Evolutionary conservation across 2,329 filamentous ascomycete species (phyloP), one percentile per base, ranked within the genome.

Genomic region (Aureobasidium lini): DNA sequence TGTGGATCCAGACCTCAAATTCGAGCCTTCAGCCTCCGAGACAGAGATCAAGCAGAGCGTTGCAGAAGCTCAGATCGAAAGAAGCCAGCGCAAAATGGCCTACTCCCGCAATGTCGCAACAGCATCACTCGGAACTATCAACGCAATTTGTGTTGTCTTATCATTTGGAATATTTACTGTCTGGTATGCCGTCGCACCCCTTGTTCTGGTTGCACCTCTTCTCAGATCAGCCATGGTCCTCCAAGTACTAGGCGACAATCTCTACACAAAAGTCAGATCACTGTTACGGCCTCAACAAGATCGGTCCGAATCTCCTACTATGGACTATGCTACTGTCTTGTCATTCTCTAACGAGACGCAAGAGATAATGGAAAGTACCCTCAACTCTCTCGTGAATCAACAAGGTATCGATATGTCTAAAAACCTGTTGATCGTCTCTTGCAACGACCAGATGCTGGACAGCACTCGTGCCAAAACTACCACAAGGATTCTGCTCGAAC

Each of bases 321-420:
- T 60, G 49, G 40, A 53, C 32, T 53, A 79, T 69, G 76, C 79
- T 2, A 63, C 78, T 32, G 65, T 79, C 34, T 68, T 80, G 4
- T 77, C 77, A 1, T 80, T 78, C 66, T 80, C 80, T 66, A 80
- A 79, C 63, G 77, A 80, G 63, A 78, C 75, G 0, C 65, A 68
- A 6, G 69, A 77, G 4, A 77, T 80, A 61, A 66, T 78, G 28
- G 71, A 67, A 3, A 70, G 72, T 2, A 79, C 77, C 0, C 71
- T 80, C 0, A 75, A 79, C 60, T 80, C 77, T 2, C 66, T 80
- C 4, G 70, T 78, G 5, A 68, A 70, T 0, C 77, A 80, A 62
- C 71, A 73, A 60, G 70, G 73, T 3, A 74, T 80, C 18, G 71
- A 72, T 0, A 61, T 71, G 2, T 75, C 80, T 54, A 71, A 73